Evolutionary conservation across 768 basidiomycete genomes (phyloP), one percentile per base, ranked within the genome.

Genomic region (Hygrocybe punicea): DNA sequence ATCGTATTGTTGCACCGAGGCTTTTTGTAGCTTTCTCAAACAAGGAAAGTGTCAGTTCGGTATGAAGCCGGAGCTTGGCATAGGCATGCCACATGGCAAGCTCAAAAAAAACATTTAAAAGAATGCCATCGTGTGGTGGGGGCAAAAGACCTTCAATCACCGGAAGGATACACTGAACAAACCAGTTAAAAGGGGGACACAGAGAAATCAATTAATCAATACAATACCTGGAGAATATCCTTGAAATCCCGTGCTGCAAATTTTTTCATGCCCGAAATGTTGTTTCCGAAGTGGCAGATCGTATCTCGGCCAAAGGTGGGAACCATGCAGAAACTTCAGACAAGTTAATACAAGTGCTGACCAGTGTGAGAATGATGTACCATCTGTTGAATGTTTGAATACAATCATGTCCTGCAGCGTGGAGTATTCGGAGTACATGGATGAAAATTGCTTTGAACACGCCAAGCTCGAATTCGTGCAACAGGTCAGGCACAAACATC

Each of bases 61-160:
- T 74, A 51, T 78, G 78, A 49, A 76, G 40, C 5, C 69, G 66
- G 1, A 78, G 64, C 55, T 79, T 79, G 1, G 73, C 75, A 8
- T 72, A 62, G 1, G 67, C 68, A 60, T 78, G 78, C 76, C 74
- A 76, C 10, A 65, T 60, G 0, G 65, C 69, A 2, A 71, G 51
- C 8, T 53, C 46, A 58, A 70, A 79, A 1, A 79, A 60, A 0
- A 78, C 54, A 23, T 72, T 65, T 19, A 68, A 58, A 4, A 78
- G 29, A 29, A 29, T 29, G 29, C 8, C 29, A 23, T 76, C 65
- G 24, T 75, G 66, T 0, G 55, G 56, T 0, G 60, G 52, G 0
- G 64, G 67, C 0, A 79, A 58, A 1, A 79, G 62, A n/a, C 68
- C 75, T 16, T 77, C 70, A 11, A 76, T 68, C 0, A 63, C 67